These are phyloP conservation scores for Spergularia azorica DNA, from an alignment of 179 eudicot genomes.

Conservation along the genomic window DNA sequence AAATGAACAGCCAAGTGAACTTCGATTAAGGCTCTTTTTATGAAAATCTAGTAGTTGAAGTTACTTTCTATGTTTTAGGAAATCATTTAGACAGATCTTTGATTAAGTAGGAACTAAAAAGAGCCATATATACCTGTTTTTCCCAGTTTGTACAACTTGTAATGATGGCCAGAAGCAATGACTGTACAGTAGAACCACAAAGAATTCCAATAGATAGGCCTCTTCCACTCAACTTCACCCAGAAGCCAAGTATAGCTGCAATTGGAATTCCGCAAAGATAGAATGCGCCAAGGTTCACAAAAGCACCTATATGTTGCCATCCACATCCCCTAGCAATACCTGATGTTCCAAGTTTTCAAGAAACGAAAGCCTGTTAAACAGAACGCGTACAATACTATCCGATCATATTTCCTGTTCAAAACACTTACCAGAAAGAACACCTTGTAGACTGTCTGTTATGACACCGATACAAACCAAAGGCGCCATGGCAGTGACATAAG, in stretches of 20 bases:
- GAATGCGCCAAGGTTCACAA: constrained; percentile 68
- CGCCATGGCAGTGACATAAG: constrained; percentile 63
- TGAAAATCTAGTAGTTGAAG: not conserved
- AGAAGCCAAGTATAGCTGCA: constrained; percentile 55
- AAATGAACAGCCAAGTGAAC: not conserved
- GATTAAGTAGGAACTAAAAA: not conserved
- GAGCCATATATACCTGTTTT: constrained; percentile 44
- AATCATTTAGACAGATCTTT: not conserved
- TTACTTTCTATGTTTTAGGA: not conserved
- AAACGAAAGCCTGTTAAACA: not conserved
- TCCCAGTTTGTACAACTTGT: constrained; percentile 65
- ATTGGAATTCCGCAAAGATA: constrained; percentile 69
- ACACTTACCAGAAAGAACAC: constrained; percentile 57
- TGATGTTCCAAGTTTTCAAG: constrained; percentile 22
- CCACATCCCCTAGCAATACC: constrained; percentile 92
- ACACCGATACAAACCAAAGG: constrained; percentile 59
- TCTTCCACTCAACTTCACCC: constrained; percentile 45
- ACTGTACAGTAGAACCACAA: constrained; percentile 50
- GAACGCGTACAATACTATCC: no score
- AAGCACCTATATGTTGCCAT: constrained; percentile 85
- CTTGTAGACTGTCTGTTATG: constrained; percentile 62
- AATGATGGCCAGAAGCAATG: constrained; percentile 43
- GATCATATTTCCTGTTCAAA: not conserved
- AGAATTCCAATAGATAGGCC: constrained; percentile 81
- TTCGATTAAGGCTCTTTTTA: not conserved